These are phyloP conservation scores for Pugionium dolabratum DNA, from an alignment of 345 rosid genomes.

Conservation along the genomic window DNA sequence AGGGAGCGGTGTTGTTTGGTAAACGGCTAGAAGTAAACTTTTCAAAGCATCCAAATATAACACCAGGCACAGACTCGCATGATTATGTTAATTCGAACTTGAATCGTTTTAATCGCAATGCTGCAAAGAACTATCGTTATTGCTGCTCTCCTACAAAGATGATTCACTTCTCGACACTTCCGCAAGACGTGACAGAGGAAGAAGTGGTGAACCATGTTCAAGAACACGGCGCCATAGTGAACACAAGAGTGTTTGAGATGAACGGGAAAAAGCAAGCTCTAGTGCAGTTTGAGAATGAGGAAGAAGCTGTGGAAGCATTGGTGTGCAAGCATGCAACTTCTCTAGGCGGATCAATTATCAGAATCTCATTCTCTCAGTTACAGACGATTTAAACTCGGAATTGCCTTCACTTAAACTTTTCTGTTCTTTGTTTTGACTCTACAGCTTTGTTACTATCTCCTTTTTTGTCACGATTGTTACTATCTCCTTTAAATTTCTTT, in stretches of 20 bases:
- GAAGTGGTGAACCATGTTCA: constrained; percentile 74
- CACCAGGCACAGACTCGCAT: constrained; percentile 84
- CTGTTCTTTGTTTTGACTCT: too few species aligned
- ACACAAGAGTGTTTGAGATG: constrained; percentile 87
- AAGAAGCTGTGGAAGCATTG: constrained; percentile 89
- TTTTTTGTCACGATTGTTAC: too few species aligned
- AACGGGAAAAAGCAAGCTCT: constrained; percentile 93
- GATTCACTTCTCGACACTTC: constrained; percentile 87
- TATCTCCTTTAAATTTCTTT: too few species aligned
- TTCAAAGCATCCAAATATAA: constrained; percentile 86
- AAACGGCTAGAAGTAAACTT: constrained; percentile 91
- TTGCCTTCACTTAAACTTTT: too few species aligned
- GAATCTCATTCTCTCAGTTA: constrained; percentile 96
- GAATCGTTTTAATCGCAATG: constrained; percentile 94
- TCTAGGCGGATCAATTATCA: constrained; percentile 73
- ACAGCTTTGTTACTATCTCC: too few species aligned
- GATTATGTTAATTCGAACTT: constrained; percentile 81
- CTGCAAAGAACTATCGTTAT: constrained; percentile 93
- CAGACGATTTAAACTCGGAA: constrained; percentile 52
- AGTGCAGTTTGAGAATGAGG: constrained; percentile 78
- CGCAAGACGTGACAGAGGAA: constrained; percentile 83
- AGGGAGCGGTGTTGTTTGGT: constrained; percentile 95
- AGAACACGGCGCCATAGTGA: constrained; percentile 68
- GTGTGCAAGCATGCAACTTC: constrained; percentile 93
- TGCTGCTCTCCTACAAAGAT: constrained; percentile 99